Evolutionary conservation across 116 monocot species (phyloP).

Genomic region (Papilionanthe hybrid): DNA sequence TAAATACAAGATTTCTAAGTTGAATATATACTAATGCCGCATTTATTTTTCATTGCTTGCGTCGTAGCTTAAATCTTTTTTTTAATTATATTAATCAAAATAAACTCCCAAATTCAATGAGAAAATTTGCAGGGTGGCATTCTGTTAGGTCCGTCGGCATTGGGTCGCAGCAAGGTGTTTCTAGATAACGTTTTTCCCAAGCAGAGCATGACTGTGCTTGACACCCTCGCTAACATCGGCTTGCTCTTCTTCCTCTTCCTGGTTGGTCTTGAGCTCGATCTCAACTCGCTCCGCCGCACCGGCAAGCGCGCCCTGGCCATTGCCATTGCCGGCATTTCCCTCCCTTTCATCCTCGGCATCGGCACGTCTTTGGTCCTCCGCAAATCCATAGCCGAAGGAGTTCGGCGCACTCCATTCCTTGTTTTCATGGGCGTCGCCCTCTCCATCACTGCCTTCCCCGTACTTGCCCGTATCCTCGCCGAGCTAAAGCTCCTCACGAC

Average conservation of each 20-base stretch:
- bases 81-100: no score
- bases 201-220: slow-evolving; percentile 19
- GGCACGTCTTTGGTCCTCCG: slow-evolving; percentile 25
- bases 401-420: slow-evolving; percentile 16
- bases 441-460: slow-evolving; percentile 26
- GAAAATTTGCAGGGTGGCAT: slow-evolving; percentile 17
- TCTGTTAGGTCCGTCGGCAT: slow-evolving; percentile 17
- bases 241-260: slow-evolving; percentile 25
- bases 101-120: no score
- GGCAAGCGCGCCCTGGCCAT: slow-evolving; percentile 18
- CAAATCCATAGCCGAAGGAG: slow-evolving; percentile 8
- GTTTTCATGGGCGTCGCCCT: slow-evolving; percentile 28
- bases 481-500: slow-evolving; percentile 29
- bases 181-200: slow-evolving; percentile 8
- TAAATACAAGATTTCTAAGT: no score
- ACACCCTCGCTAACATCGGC: slow-evolving; percentile 23
- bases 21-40: no score
- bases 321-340: slow-evolving; percentile 21
- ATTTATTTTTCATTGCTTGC: no score
- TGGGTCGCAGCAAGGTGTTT: slow-evolving; percentile 15
- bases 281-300: slow-evolving; percentile 20
- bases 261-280: slow-evolving; percentile 16
- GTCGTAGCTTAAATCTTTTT: no score
- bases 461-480: slow-evolving; percentile 17
- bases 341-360: slow-evolving; percentile 23